Base-by-base conservation (phyloP, 371 early-diverging fungal genomes). In the Mucor indicus region DNA sequence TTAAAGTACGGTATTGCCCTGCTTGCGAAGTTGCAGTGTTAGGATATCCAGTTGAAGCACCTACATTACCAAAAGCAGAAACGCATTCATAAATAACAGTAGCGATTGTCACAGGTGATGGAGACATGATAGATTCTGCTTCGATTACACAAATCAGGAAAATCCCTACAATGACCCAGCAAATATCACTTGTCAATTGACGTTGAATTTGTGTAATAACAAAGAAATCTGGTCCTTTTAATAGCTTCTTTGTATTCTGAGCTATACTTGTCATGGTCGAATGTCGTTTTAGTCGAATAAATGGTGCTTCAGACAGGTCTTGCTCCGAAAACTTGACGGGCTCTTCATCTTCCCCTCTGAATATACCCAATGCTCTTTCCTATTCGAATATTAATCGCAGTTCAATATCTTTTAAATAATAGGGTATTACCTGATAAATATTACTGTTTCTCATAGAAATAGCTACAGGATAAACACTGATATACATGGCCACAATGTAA, bases 361-460 rank as follows among this genome's bases (percentile, higher is more conserved):
- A 74, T 11, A 74, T 68, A 13, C 75, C 75, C 12, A 74, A 55
- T 6, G 75, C 68, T 36, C 75, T 66, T 58, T 74, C 71, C 69
- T 72, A 32, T 13, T 17, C 19, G 16, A 0, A 17, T 10, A 38
- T 25, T 5, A 15, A 41, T 25, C 15, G 36, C n/a, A 15, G 16
- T 20, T 43, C 9, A 55, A 12, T 17, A 48, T 11, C 20, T 22
- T 36, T 4, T 31, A 27, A 3, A 7, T 15, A 17, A 6, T 44
- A 19, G 2, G 30, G 24, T 44, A 17, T 41, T 64, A 67, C 73
- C 56, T 75, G 72, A 44, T 75, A 75, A 25, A 75, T 60, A 16
- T 75, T 75, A 58, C 71, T 75, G 51, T 71, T 61, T 40, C 75
- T 59, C 67, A 75, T 75, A 6, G 72, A 75, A 38, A 75, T 75